Evolutionary conservation across 768 basidiomycete species (phyloP).

Genomic region (Lentinula guzmanii): DNA sequence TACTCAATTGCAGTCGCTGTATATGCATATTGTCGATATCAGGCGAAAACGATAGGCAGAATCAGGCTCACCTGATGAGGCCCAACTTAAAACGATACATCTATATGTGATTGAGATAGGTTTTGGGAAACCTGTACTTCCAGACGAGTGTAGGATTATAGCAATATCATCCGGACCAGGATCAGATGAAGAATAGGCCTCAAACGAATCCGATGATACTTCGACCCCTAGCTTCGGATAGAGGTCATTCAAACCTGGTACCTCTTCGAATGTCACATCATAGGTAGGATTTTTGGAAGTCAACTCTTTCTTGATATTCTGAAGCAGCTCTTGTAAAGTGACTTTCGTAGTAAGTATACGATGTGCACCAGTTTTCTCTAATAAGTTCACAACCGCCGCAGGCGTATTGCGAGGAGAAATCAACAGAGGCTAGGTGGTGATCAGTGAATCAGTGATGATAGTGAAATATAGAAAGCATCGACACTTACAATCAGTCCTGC

Average conservation of each 20-base stretch:
- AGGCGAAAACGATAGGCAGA: neutral
- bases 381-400: constrained; percentile 25
- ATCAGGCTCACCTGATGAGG: constrained; percentile 17
- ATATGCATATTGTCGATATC: neutral
- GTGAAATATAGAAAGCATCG: neutral
- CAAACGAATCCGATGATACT: neutral
- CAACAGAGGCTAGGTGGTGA: constrained; percentile 25
- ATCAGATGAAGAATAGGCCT: neutral
- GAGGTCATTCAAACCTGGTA: constrained; percentile 6
- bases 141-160: constrained; percentile 30
- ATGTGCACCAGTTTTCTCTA: constrained; percentile 30
- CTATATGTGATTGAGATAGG: constrained; percentile 22
- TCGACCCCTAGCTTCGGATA: constrained; percentile 21
- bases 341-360: constrained; percentile 26
- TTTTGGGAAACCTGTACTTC: constrained; percentile 34
- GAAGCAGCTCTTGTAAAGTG: neutral
- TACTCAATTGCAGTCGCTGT: constrained; percentile 6
- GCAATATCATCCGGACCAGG: constrained; percentile 13
- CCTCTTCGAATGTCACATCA: neutral
- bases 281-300: neutral
- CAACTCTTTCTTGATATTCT: neutral
- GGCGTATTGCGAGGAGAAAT: constrained; percentile 35
- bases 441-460: neutral
- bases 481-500: constrained; percentile 29
- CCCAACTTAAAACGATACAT: constrained; percentile 15